Conservation (phyloP, 495 filamentous ascomycete species). For the Antarctomyces pellizariae region DNA sequence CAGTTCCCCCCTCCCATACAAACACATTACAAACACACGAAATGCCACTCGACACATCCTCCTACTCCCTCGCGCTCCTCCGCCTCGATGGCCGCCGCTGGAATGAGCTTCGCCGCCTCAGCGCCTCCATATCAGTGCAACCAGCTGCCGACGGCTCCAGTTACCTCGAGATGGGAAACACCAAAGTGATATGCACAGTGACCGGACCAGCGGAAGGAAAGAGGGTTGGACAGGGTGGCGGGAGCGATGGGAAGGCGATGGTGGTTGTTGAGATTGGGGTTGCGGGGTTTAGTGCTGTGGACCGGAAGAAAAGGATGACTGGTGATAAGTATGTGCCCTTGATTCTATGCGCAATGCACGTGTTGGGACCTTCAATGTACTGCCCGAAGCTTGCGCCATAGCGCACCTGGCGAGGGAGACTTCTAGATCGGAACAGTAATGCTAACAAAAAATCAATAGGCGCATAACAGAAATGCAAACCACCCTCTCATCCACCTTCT, state of each 20-base stretch:
- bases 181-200: conserved; percentile 83
- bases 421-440: conserved; percentile 1
- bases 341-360: conserved; percentile 3
- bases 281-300: conserved; percentile 71
- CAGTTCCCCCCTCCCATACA: too few relatives aligned
- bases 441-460: conserved; percentile 17
- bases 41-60: conserved; percentile 83
- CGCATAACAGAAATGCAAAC: conserved; percentile 59
- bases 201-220: conserved; percentile 54
- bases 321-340: conserved; percentile 43
- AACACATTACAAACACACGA: conserved; percentile 8
- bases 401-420: background rate
- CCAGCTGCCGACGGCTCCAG: conserved; percentile 71
- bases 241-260: conserved; percentile 25
- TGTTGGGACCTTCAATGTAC: too few relatives aligned
- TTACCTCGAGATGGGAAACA: conserved; percentile 91
- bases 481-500: conserved; percentile 50
- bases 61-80: conserved; percentile 64
- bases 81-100: conserved; percentile 87
- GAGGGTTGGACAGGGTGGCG: conserved; percentile 21
- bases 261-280: conserved; percentile 67
- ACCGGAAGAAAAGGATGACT: conserved; percentile 50
- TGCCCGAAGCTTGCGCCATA: background rate
- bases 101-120: conserved; percentile 86
- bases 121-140: conserved; percentile 78